A percentile compares a stretch with the other conserved stretches of the same genome.
phyloP scores from a whole-genome alignment of 768 basidiomycete genomes.

The Trametes punicea region DNA sequence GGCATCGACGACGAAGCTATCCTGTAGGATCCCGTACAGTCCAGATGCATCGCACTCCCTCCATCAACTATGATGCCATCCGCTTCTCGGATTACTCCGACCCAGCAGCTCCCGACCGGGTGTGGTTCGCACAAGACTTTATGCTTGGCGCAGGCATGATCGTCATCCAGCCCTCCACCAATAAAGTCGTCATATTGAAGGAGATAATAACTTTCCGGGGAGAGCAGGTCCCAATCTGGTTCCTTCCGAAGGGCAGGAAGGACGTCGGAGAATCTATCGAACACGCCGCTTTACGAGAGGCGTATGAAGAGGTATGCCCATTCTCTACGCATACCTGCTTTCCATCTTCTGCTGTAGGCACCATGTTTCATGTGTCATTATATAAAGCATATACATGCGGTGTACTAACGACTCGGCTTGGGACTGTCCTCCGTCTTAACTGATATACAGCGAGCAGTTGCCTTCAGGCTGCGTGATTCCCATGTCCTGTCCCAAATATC shows the following conservation, averaged over 20 bases:
- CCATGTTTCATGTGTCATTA: neutral
- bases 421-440: too few relatives aligned
- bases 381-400: too few relatives aligned
- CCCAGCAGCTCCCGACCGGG: slow-evolving; percentile 39
- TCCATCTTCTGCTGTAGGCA: neutral
- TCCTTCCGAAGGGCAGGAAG: slow-evolving; percentile 64
- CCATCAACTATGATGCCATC: neutral
- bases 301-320: slow-evolving; percentile 57
- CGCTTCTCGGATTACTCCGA: slow-evolving; percentile 40
- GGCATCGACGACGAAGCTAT: too few relatives aligned
- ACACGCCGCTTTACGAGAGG: slow-evolving; percentile 57
- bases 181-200: slow-evolving; percentile 50
- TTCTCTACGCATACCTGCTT: neutral
- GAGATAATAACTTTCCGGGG: slow-evolving; percentile 30
- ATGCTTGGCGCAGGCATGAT: slow-evolving; percentile 61
- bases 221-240: slow-evolving; percentile 38
- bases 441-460: too few relatives aligned
- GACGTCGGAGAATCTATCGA: slow-evolving; percentile 64
- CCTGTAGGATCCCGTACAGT: too few relatives aligned
- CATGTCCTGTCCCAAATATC: neutral
- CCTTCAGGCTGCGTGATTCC: too few relatives aligned
- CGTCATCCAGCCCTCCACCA: slow-evolving; percentile 55
- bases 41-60: neutral
- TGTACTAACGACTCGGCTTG: too few relatives aligned
- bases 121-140: slow-evolving; percentile 50